Conservation (phyloP, 2,329 filamentous ascomycete genomes). For the Fusarium albosuccineum region DNA sequence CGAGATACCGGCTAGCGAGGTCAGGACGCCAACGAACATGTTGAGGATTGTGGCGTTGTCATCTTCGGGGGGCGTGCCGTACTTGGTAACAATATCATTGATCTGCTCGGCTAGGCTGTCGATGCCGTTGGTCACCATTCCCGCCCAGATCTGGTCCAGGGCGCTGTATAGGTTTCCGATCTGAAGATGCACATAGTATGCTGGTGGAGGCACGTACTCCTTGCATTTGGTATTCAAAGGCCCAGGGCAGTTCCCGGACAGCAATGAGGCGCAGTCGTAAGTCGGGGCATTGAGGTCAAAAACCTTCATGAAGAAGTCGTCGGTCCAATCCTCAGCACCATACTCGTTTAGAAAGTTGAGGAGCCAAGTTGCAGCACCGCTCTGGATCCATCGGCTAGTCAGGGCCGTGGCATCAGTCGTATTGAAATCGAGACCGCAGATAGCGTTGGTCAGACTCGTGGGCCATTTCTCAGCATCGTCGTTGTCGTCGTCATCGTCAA, state of each 20-base stretch:
- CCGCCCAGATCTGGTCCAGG: conserved; percentile 15
- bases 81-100: conserved; percentile 17
- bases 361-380: background rate
- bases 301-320: background rate
- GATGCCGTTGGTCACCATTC: conserved; percentile 12
- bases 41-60: conserved; percentile 23
- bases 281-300: background rate
- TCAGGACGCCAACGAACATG: conserved; percentile 30
- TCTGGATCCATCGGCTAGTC: conserved; percentile 6
- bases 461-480: background rate
- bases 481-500: background rate
- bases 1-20: conserved; percentile 13
- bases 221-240: conserved; percentile 6
- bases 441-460: background rate
- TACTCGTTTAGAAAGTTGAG: background rate
- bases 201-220: conserved; percentile 9
- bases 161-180: conserved; percentile 21
- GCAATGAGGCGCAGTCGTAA: background rate
- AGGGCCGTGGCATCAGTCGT: background rate
- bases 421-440: background rate
- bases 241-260: background rate
- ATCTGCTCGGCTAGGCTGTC: conserved; percentile 7
- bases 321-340: conserved; percentile 2
- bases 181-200: conserved; percentile 26
- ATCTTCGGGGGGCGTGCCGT: conserved; percentile 14